These are phyloP conservation scores for Intubia oerlemansii DNA, from an alignment of 2,329 filamentous ascomycete species.

Conservation along the genomic window DNA sequence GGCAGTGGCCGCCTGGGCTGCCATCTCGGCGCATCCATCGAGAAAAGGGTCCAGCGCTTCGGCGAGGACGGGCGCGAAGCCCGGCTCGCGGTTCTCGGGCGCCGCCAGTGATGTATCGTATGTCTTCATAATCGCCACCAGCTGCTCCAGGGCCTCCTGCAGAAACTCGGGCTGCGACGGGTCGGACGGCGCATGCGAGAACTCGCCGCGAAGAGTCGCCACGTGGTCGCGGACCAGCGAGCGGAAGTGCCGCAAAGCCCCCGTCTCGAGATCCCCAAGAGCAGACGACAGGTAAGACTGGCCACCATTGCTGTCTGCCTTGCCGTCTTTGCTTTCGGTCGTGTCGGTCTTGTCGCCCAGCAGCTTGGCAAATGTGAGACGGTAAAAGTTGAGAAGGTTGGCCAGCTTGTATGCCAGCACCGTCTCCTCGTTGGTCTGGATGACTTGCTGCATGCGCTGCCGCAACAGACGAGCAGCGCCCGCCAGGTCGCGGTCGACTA, in stretches of 20 bases:
- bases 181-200: conserved; percentile 48
- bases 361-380: conserved; percentile 61
- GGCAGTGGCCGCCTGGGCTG: conserved; percentile 29
- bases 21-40: conserved; percentile 48
- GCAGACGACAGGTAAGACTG: too few relatives aligned
- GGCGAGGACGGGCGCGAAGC: conserved; percentile 53
- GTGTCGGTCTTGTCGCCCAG: conserved; percentile 23
- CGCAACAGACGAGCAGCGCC: conserved; percentile 69
- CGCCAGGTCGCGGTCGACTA: conserved; percentile 70
- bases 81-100: conserved; percentile 34
- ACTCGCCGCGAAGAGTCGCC: conserved; percentile 49
- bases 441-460: conserved; percentile 75
- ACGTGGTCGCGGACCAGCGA: conserved; percentile 63
- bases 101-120: conserved; percentile 62
- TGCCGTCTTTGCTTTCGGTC: not conserved
- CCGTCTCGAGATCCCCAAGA: conserved; percentile 52
- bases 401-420: conserved; percentile 77
- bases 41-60: conserved; percentile 79
- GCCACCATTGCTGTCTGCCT: conserved; percentile 8
- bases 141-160: conserved; percentile 54
- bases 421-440: conserved; percentile 80
- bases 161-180: conserved; percentile 64
- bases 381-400: conserved; percentile 79
- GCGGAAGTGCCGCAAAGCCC: conserved; percentile 66
- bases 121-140: conserved; percentile 62